Base-by-base conservation (phyloP, 2,329 filamentous ascomycete genomes). In the Colletotrichum cereale region DNA sequence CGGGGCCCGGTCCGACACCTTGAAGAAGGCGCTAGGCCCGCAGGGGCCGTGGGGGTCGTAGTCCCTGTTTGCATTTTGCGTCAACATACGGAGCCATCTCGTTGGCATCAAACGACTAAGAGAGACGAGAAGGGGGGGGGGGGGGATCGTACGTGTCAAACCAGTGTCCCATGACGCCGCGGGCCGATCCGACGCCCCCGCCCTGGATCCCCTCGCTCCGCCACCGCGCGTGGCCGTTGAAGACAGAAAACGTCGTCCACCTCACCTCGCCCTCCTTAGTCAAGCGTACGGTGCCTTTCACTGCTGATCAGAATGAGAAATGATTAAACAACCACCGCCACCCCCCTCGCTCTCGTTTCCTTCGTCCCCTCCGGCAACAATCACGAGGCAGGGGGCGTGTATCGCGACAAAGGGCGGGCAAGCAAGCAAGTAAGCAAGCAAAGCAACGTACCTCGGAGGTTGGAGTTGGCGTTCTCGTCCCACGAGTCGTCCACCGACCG, bases 11-110 rank as follows among this genome's bases (percentile, higher is more conserved):
- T 80, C 79, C 11, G 80, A 75, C 50, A 78, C 77, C 80, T 95
- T 95, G 92, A 93, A 96, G 76, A 93, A 94, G 0, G 90, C 91
- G 1, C 91, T 93, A 1, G 93, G 93, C 0, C 93, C 93, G 2
- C 87, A 91, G 0, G 93, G 93, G 0, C 93, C 92, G 75, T 91
- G 88, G 1, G 83, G 79, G 73, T 93, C 90, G 75, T 88, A 91
- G 78, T 94, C 89, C 75, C 88, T 90, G 62, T 48, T 62, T 2
- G 44, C 26, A 29, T 18, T 56, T 14, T 16, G 29, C 12, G 67
- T 73, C 50, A 75, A 53, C 55, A 31, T 5, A 14, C 44, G 31
- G 55, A 38, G 24, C 24, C 12, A 11, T 34, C 31, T 21, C 53
- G 63, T 16, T 44, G 67, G 12, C 12, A 66, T 48, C 12, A n/a